Evolutionary conservation across 1,139 yeast genomes (phyloP).

Genomic region (Pichia sp.): DNA sequence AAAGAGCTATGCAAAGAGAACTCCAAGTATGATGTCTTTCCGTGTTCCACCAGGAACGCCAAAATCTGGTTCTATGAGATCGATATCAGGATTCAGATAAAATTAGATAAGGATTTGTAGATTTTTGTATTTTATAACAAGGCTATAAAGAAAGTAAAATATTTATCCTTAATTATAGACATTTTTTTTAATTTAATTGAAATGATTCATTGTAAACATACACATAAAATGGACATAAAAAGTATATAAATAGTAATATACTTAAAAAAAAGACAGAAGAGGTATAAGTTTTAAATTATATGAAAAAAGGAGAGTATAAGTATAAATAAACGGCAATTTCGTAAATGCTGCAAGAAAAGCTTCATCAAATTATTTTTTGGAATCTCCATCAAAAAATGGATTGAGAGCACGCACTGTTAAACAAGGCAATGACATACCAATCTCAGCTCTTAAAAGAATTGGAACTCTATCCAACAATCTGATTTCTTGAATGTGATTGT

Average conservation of each 20-base stretch:
- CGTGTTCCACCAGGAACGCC: constrained; percentile 1
- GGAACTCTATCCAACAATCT: constrained; percentile 75
- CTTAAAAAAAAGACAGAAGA: too few relatives aligned
- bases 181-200: too few relatives aligned
- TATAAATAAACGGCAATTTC: not conserved
- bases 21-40: not conserved
- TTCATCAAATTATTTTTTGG: constrained; percentile 5
- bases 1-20: constrained; percentile 21
- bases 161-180: too few relatives aligned
- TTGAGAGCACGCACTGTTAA: constrained; percentile 89
- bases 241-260: too few relatives aligned
- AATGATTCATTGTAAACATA: too few relatives aligned
- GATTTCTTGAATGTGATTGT: constrained; percentile 68
- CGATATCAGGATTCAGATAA: not conserved
- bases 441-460: constrained; percentile 79
- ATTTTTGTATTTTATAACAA: too few relatives aligned
- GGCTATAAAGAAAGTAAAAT: too few relatives aligned
- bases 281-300: too few relatives aligned
- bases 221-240: too few relatives aligned
- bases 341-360: too few relatives aligned
- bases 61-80: not conserved
- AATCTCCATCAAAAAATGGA: constrained; percentile 47
- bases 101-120: too few relatives aligned
- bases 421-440: constrained; percentile 94
- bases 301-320: not conserved